Evolutionary conservation across 2,329 filamentous ascomycete species (phyloP), one percentile per base, ranked within the genome.

Genomic region (Aspergillus alliaceus): DNA sequence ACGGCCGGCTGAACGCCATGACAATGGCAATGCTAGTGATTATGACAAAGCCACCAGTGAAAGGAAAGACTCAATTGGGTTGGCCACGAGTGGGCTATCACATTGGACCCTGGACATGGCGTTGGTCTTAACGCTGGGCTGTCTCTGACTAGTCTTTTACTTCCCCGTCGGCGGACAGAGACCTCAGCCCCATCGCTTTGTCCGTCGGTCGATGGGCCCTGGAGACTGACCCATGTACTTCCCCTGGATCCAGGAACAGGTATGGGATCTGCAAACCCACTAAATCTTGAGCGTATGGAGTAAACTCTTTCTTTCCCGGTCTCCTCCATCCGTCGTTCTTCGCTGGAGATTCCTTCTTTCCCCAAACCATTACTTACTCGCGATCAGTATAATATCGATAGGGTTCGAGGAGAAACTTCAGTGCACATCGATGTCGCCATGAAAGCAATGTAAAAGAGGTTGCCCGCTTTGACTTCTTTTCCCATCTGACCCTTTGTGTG

Each of bases 221-320:
- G 29, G 54, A 51, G 39, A 58, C 55, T 54, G 59, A 51, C 40
- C 57, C 59, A 63, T 58, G 57, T 56, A 27, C 31, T 48, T 42
- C 46, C 58, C 60, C 62, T 57, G 57, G 57, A 62, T 55, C 53
- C 58, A 59, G 55, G 58, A 58, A 57, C 60, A 56, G 53, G 54
- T 57, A 53, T 57, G 22, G 53, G 62, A 64, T 64, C 63, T 62
- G 52, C 63, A 49, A 56, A 56, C 49, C 32, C 32, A 34, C 50
- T 52, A 46, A 44, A 46, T 46, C 51, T 48, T 11, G 53, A 25
- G 48, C 18, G 8, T 32, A 32, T 32, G n/a, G 44, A 40, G 56
- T 53, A 54, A 55, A 48, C 24, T 32, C 39, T 53, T 47, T 46
- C 27, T n/a, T 53, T 51, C 31, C 53, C 49, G 48, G 9, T 53